Conservation (phyloP, 371 early-diverging fungal species). For the Smittium culicis region DNA sequence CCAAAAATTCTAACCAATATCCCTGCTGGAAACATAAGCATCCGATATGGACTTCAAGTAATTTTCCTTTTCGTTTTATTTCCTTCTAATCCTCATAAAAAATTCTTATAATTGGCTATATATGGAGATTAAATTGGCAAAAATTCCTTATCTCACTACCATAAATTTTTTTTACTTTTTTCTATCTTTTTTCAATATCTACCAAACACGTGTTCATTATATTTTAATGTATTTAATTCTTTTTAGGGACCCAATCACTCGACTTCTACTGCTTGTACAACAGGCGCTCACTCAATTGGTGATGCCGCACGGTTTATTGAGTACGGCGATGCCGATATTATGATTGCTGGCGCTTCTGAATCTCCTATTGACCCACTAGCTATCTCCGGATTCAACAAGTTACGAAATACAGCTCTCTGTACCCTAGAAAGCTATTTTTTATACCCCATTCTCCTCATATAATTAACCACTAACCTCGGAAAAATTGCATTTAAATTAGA, state of each 20-base stretch:
- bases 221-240: too few relatives aligned
- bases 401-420: constrained; percentile 25
- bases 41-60: constrained; percentile 69
- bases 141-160: too few relatives aligned
- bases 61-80: background rate
- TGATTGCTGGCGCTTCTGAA: constrained; percentile 92
- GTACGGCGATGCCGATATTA: constrained; percentile 85
- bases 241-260: constrained; percentile 80
- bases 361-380: constrained; percentile 70
- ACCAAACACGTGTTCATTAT: too few relatives aligned
- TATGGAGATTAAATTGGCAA: too few relatives aligned
- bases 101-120: too few relatives aligned
- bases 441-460: background rate
- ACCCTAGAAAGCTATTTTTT: background rate
- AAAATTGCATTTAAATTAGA: constrained; percentile 34
- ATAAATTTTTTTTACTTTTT: too few relatives aligned
- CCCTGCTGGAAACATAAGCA: constrained; percentile 86
- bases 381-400: constrained; percentile 71
- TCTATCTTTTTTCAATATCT: too few relatives aligned
- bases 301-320: constrained; percentile 86
- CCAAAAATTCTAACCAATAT: constrained; percentile 82
- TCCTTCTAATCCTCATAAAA: background rate
- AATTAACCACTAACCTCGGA: background rate
- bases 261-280: constrained; percentile 85
- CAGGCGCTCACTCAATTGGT: constrained; percentile 87